Base-by-base conservation (phyloP, 2,329 filamentous ascomycete species). In the Aureobasidium musti region DNA sequence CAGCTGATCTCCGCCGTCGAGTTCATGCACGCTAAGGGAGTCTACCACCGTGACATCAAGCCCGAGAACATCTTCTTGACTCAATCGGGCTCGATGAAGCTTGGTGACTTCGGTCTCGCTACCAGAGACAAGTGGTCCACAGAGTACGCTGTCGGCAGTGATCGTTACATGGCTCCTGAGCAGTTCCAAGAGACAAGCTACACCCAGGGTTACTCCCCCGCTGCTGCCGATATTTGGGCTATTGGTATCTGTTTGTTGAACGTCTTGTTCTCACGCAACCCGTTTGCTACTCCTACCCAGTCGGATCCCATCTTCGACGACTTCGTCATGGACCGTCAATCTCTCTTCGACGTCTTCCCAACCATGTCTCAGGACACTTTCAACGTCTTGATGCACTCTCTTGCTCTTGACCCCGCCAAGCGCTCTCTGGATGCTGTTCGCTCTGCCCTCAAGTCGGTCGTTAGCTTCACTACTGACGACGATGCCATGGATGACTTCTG, bases 301-400 rank as follows among this genome's bases (percentile, higher is more conserved):
- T 88, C 90, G n/a, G 95, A 99, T 74, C 90, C 92, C 14, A 82
- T 99, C 59, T 99, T 97, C 80, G 84, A 92, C 69, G 95, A 99
- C 79, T 99, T 96, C 77, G 91, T 89, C 60, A 88, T 91, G 67
- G 94, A 99, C 80, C 92, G 92, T 78, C 93, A 98, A 79, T 96
- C 91, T 47, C 86, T 99, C 67, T 99, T 99, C 77, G 95, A 99
- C 77, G 91, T 98, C 73, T 99, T 99, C 79, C 93, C 95, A 45
- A 93, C 91, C 78, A 97, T 99, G 94, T 98, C 94, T 59, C 92
- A 97, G 78, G 95, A 99, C 78, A 97, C 95, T 0, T 99, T 91
- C 74, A 92, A 97, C 78, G 91, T 99, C 71, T 87, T 99, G 78
- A 87, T 89, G 63, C 86, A 96, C 79, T 96, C 91, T 77, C 87